Base-by-base conservation (phyloP, 495 filamentous ascomycete genomes). In the Podospora pseudoanserina region DNA sequence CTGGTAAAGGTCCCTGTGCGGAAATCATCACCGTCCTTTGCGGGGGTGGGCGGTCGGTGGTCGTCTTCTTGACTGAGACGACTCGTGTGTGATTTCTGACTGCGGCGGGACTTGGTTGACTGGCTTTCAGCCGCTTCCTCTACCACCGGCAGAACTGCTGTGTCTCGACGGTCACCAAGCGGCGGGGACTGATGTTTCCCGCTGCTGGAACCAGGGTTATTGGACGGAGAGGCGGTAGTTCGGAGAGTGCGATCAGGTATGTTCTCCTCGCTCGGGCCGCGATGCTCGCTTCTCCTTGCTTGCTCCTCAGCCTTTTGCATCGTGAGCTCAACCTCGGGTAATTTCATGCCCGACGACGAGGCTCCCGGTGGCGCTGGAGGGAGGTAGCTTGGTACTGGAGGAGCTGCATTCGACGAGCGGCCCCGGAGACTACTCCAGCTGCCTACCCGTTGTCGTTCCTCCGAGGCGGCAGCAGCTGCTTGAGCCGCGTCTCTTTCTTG, bases 71-170 rank as follows among this genome's bases (percentile, higher is more conserved):
- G 76, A 64, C 80, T 82, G 61, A 79, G 61, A 30, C 65, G 73
- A 59, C 87, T 79, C 56, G 76, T 79, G 13, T 73, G 76, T 5
- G 39, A 49, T 49, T 49, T 49, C 13, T 49, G 39, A 49, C 39
- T 49, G 60, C 77, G 83, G 32, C 76, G 79, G 44, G 77, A 86
- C 3, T 89, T 87, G 20, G 89, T 87, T 65, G 91, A 94, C 4
- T 85, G 86, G 19, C 87, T 90, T 78, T 97, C 95, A 15, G 89
- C 91, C 28, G 89, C 90, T 81, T 99, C 95, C 65, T 97, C 93
- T 7, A 99, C 92, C 61, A 97, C 90, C 1, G 95, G 95, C n/a
- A 99, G 79, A 27, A 91, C 89, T 32, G 89, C 84, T 13, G 88
- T 87, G 57, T 86, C 80, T 63, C 93, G 90, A 3, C 76, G 73